These are phyloP conservation scores for Dothiorella sarmentorum DNA, from an alignment of 2,329 filamentous ascomycete genomes.

Conservation along the genomic window DNA sequence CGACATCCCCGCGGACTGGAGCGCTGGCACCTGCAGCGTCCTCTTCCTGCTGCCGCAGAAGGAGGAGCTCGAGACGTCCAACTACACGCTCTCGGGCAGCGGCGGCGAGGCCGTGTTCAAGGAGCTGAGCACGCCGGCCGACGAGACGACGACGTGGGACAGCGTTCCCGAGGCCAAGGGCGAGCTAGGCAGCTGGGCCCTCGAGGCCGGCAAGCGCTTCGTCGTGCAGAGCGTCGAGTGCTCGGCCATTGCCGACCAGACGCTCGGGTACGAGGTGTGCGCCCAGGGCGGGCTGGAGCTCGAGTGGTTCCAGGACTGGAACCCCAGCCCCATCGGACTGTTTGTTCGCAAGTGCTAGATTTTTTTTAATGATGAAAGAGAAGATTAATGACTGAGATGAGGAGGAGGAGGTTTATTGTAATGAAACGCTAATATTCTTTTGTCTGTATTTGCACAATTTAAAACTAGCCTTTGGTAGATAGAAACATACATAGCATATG, in stretches of 20 bases:
- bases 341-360: conserved; percentile 26
- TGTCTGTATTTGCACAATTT: too few species aligned
- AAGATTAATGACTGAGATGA: too few species aligned
- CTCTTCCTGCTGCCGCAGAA: conserved; percentile 63
- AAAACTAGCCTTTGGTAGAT: too few species aligned
- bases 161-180: conserved; percentile 48
- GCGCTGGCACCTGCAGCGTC: conserved; percentile 59
- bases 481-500: too few species aligned
- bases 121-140: conserved; percentile 47
- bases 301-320: conserved; percentile 63
- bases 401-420: too few species aligned
- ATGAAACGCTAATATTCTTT: too few species aligned
- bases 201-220: conserved; percentile 55
- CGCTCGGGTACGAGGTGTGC: conserved; percentile 52
- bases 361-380: too few species aligned
- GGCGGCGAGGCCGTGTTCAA: conserved; percentile 54
- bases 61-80: conserved; percentile 57
- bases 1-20: conserved; percentile 38
- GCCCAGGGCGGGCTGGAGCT: conserved; percentile 51
- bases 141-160: conserved; percentile 50
- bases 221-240: conserved; percentile 54
- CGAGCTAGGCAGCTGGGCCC: conserved; percentile 43
- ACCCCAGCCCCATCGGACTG: conserved; percentile 44
- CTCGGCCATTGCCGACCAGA: conserved; percentile 51
- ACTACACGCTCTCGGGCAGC: conserved; percentile 47